Percentiles rank a stretch among this genome's conserved stretches.
These are phyloP conservation scores for Penicillium cataractarum DNA, from an alignment of 495 filamentous ascomycete genomes.

Conservation along the genomic window DNA sequence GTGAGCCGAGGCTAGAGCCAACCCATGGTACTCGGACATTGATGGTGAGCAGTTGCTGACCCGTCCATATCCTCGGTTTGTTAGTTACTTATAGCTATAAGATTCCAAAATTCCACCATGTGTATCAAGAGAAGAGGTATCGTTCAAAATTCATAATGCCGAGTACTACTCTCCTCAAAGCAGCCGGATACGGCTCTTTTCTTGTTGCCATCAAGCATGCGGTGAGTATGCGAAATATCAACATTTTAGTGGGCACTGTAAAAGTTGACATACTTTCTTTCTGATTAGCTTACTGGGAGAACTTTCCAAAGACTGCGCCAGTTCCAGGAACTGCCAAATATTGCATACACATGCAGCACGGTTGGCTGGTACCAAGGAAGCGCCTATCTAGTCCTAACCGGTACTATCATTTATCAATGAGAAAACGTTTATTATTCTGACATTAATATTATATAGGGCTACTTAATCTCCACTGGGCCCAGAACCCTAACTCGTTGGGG, in stretches of 20 bases:
- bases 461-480: constrained; percentile 35
- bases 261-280: too few species aligned
- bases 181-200: constrained; percentile 21
- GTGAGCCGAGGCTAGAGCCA: neutral
- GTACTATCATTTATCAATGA: constrained; percentile 11
- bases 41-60: neutral
- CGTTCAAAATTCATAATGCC: neutral
- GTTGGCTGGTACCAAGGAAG: constrained; percentile 41
- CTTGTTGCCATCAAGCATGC: constrained; percentile 20
- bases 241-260: neutral
- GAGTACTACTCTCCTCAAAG: constrained; percentile 10
- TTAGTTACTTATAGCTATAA: neutral
- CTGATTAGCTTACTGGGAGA: constrained; percentile 4
- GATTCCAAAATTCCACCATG: neutral
- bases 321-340: constrained; percentile 28
- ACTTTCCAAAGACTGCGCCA: constrained; percentile 18
- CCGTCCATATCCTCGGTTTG: neutral
- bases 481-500: constrained; percentile 22
- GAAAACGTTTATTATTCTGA: neutral
- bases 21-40: neutral
- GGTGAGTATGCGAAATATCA: too few species aligned
- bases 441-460: constrained; percentile 17
- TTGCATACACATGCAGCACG: constrained; percentile 33
- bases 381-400: constrained; percentile 33
- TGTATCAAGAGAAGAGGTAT: neutral